phyloP scores from a whole-genome alignment of 305 asterid species.

The Ruellia speciosa region DNA sequence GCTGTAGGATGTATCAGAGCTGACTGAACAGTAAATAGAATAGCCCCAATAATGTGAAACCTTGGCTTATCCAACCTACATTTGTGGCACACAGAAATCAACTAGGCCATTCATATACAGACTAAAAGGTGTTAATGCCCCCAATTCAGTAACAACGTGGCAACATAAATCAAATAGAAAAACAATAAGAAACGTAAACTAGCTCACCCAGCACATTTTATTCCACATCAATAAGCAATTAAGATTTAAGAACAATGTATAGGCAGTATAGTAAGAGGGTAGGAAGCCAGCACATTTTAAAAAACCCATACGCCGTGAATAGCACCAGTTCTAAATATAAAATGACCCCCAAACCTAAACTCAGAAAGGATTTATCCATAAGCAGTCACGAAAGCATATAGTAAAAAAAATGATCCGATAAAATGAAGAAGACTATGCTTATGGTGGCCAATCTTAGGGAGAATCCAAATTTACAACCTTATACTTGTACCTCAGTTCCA shows the following conservation, averaged over 20 bases:
- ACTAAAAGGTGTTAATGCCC: background rate
- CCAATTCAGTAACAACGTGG: background rate
- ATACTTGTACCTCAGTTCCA: background rate
- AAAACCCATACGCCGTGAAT: background rate
- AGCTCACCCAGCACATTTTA: too few relatives aligned
- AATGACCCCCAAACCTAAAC: background rate
- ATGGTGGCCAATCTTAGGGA: background rate
- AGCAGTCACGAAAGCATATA: background rate
- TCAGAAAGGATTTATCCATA: background rate
- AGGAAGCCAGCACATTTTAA: too few relatives aligned
- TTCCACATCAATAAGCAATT: too few relatives aligned
- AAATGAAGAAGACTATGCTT: background rate
- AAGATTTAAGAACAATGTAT: too few relatives aligned
- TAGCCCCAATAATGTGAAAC: constrained; percentile 78
- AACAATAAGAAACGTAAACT: constrained; percentile 1
- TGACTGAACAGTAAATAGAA: constrained; percentile 73
- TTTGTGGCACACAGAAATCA: constrained; percentile 19
- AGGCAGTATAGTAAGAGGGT: too few relatives aligned
- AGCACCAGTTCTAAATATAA: too few relatives aligned
- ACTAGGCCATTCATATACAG: constrained; percentile 11
- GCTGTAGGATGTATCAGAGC: constrained; percentile 86
- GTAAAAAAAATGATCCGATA: background rate
- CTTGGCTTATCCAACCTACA: constrained; percentile 78
- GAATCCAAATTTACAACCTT: constrained; percentile 3
- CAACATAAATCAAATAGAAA: background rate